Base-by-base conservation (phyloP, 441 rosid species). In the Rhodomyrtus psidioides region DNA sequence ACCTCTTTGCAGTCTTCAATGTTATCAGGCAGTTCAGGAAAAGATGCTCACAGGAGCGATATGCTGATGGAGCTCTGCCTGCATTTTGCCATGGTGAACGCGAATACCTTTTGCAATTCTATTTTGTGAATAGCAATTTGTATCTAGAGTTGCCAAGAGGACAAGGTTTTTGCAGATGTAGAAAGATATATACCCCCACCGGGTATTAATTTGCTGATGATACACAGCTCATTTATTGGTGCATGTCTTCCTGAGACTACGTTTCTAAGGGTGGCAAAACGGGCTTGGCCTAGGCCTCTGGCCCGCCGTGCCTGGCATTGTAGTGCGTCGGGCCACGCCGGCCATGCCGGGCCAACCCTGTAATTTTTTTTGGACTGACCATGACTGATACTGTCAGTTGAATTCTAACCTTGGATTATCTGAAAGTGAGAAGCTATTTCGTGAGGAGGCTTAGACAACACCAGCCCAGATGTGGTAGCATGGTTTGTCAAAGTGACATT, bases 1-100 rank as follows among this genome's bases (percentile, higher is more conserved):
- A 79, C 99, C 99, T 28, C 95, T 97, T 53, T 96, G 99, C 92
- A 97, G 99, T 87, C 94, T 97, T 85, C 89, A 90, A 84, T 97
- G 99, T 90, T 97, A 97, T 92, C 95, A 92, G 90, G 98, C 96
- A 58, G 85, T 96, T 87, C 94, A 92, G 86, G 92, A 86, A 74
- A 92, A 89, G 88, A 89, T 44, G 39, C 75, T 54, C n/a, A 81
- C 89, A 42, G 91, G 88, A 89, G 70, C 90, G 57, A 84, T 86
- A 81, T 82, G 90, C 89, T 89, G 86, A 88, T 55, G 57, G 57
- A n/a, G n/a, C 53, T 49, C 49, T 21, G 49, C 79, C 79, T 5
- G 79, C 49, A 82, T 30, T 34, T 21, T 21, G 51, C 84, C 84
- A 53, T 82, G 17, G 42, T 30, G 44, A 46, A 26, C 59, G n/a